Evolutionary conservation across 2,329 filamentous ascomycete genomes (phyloP).

Genomic region (Corynespora cassiicola): DNA sequence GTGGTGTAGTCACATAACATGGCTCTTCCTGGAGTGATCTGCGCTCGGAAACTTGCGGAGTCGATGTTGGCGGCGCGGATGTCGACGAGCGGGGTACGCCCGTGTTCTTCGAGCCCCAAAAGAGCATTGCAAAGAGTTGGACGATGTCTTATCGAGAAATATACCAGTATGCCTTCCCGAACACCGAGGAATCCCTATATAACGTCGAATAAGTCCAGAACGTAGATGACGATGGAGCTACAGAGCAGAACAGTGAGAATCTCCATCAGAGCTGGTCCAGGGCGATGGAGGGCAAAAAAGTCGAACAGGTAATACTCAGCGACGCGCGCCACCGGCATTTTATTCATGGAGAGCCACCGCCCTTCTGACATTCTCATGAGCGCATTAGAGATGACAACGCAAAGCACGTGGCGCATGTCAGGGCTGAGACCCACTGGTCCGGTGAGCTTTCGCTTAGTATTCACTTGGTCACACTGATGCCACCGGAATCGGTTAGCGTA

Average conservation of each 20-base stretch:
- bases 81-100: background rate
- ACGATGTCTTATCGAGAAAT: background rate
- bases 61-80: background rate
- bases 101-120: background rate
- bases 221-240: slow-evolving; percentile 6
- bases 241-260: slow-evolving; percentile 4
- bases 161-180: background rate
- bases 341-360: too few relatives aligned
- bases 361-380: too few relatives aligned
- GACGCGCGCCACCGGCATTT: too few relatives aligned
- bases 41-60: slow-evolving; percentile 1
- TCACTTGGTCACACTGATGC: too few relatives aligned
- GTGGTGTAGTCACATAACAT: background rate
- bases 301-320: too few relatives aligned
- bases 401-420: too few relatives aligned
- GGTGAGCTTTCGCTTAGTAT: too few relatives aligned
- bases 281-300: too few relatives aligned
- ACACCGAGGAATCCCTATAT: slow-evolving; percentile 1
- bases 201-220: slow-evolving; percentile 6
- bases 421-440: too few relatives aligned
- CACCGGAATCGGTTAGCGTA: too few relatives aligned
- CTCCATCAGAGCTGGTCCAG: too few relatives aligned
- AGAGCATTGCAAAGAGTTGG: background rate
- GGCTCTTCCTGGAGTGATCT: background rate
- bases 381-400: too few relatives aligned